Conservation (phyloP, 352 stramenopile genomes). For the Hyphochytrium catenoides region DNA sequence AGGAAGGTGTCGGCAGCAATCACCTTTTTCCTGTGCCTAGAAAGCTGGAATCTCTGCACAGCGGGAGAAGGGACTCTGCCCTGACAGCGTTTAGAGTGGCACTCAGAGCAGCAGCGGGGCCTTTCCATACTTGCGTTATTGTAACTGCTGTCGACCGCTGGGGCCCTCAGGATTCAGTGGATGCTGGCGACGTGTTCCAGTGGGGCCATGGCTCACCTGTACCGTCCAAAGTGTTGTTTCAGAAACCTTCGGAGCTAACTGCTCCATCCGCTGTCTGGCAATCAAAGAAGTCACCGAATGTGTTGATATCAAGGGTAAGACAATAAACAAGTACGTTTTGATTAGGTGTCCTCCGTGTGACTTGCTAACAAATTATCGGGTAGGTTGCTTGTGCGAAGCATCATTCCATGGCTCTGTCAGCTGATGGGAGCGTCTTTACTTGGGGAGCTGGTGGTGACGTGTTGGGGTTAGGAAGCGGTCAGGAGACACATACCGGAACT, state of each 20-base stretch:
- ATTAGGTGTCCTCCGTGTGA: slow-evolving; percentile 23
- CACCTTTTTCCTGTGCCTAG: slow-evolving; percentile 2
- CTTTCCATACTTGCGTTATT: slow-evolving; percentile 40
- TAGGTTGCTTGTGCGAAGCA: slow-evolving; percentile 40
- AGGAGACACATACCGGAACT: no score
- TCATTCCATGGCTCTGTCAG: slow-evolving; percentile 41
- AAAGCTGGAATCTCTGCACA: slow-evolving; percentile 1
- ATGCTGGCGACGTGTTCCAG: slow-evolving; percentile 41
- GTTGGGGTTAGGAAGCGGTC: slow-evolving; percentile 9
- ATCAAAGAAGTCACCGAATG: slow-evolving; percentile 16
- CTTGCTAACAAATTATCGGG: slow-evolving; percentile 25
- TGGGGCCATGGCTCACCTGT: slow-evolving; percentile 41
- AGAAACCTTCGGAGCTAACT: neutral
- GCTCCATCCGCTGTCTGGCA: slow-evolving; percentile 5
- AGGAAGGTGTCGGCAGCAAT: slow-evolving; percentile 20
- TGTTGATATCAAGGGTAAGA: neutral
- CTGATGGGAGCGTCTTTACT: slow-evolving; percentile 32
- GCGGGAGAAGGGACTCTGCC: slow-evolving; percentile 17
- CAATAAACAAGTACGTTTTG: slow-evolving; percentile 20
- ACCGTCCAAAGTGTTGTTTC: slow-evolving; percentile 21
- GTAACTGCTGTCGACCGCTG: slow-evolving; percentile 22
- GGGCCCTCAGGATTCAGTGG: slow-evolving; percentile 16
- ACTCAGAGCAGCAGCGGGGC: slow-evolving; percentile 24
- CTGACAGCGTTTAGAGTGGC: slow-evolving; percentile 17
- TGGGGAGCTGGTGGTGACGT: slow-evolving; percentile 40